These are phyloP conservation scores for Hanseniaspora sp. DNA, from an alignment of 1,139 yeast species.

Conservation along the genomic window DNA sequence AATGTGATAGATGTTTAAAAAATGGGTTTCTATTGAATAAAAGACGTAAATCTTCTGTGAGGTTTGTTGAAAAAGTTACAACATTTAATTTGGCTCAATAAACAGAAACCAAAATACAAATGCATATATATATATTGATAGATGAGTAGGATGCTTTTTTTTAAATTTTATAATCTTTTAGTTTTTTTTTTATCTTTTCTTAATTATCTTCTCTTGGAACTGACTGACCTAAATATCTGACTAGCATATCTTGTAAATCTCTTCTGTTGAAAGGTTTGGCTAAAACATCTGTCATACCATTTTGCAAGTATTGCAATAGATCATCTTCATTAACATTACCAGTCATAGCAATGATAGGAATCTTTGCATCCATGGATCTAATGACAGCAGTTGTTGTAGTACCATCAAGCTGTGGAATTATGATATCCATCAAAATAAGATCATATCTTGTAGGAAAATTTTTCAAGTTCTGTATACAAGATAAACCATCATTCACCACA, in stretches of 20 bases:
- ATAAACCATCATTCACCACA: conserved; percentile 85
- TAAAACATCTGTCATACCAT: conserved; percentile 83
- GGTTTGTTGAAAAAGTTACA: conserved; percentile 56
- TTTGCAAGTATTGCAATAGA: conserved; percentile 65
- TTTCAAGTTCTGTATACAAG: conserved; percentile 75
- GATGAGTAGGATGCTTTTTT: conserved; percentile 2
- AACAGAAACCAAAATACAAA: neutral
- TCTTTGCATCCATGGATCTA: conserved; percentile 65
- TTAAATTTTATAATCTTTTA: conserved; percentile 31
- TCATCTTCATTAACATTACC: conserved; percentile 77
- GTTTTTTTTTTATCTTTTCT: neutral
- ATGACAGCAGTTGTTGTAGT: conserved; percentile 85
- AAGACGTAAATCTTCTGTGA: conserved; percentile 40
- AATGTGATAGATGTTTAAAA: neutral
- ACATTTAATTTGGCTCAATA: conserved; percentile 25
- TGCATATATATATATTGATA: neutral
- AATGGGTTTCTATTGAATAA: neutral
- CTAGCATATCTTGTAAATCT: conserved; percentile 62
- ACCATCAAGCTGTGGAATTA: conserved; percentile 90
- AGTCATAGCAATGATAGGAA: conserved; percentile 92
- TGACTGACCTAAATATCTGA: conserved; percentile 47
- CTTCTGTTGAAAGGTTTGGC: conserved; percentile 88
- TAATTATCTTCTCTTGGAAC: conserved; percentile 27
- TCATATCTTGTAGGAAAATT: conserved; percentile 51
- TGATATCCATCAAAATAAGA: conserved; percentile 82